phyloP scores from a whole-genome alignment of 208 protist species.

The Strigomonas galati region DNA sequence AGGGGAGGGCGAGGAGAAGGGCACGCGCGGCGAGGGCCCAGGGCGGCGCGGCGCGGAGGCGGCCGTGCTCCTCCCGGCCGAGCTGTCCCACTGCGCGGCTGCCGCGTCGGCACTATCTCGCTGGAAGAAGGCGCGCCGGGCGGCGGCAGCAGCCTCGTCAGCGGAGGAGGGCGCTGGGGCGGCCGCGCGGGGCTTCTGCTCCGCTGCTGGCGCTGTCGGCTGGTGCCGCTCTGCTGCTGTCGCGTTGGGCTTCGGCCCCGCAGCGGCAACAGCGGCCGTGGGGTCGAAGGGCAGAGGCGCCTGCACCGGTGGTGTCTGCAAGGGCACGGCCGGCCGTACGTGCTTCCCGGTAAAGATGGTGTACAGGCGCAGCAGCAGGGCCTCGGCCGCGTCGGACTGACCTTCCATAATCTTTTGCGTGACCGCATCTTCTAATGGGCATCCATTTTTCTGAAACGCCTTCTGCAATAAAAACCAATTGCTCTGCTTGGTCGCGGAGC shows the following conservation, averaged over 20 bases:
- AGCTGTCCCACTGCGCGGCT: no score
- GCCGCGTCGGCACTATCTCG: no score
- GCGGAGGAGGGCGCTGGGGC: no score
- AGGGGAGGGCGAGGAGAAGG: background rate
- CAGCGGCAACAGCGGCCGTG: background rate
- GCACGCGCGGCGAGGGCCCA: background rate
- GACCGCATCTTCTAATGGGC: slow-evolving; percentile 64
- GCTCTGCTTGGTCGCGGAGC: slow-evolving; percentile 64
- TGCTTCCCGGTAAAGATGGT: slow-evolving; percentile 65
- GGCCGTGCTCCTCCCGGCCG: no score
- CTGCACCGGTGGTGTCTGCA: slow-evolving; percentile 21
- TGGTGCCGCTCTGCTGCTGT: no score
- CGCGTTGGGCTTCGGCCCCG: no score
- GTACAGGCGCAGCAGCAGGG: slow-evolving; percentile 78
- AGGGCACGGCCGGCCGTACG: slow-evolving; percentile 43
- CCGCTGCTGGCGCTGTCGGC: background rate
- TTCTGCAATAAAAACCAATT: slow-evolving; percentile 88
- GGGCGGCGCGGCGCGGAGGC: no score
- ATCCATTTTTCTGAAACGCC: slow-evolving; percentile 50
- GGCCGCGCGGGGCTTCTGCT: no score
- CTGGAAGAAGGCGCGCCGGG: no score
- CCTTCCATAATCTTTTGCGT: slow-evolving; percentile 79
- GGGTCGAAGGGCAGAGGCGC: slow-evolving; percentile 11
- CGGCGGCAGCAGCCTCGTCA: no score
- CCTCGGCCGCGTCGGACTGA: slow-evolving; percentile 64